phyloP scores from a whole-genome alignment of 371 early-diverging fungal species.

The Mortierella sp. region DNA sequence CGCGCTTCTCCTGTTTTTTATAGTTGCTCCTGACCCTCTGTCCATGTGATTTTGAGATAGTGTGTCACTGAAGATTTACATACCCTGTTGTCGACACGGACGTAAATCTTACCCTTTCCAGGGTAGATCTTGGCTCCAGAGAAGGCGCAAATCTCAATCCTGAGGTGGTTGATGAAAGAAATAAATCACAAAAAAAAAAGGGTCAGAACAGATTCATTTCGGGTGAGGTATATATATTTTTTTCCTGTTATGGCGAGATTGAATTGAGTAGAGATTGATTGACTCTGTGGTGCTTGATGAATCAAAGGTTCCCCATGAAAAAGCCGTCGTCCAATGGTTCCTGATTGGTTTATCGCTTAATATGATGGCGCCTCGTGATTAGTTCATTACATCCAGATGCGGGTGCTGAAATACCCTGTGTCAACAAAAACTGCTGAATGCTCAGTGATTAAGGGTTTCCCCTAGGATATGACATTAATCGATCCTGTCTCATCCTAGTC shows the following conservation, averaged over 20 bases:
- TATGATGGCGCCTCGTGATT: background rate
- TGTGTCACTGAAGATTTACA: conserved; percentile 13
- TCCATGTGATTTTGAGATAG: background rate
- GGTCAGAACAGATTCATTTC: background rate
- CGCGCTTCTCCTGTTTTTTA: no score
- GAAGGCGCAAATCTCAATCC: conserved; percentile 95
- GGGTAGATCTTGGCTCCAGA: conserved; percentile 99
- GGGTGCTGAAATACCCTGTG: background rate
- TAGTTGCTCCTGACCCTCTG: background rate
- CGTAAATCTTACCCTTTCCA: conserved; percentile 93
- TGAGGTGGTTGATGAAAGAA: conserved; percentile 40
- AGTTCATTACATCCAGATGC: background rate
- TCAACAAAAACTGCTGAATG: no score
- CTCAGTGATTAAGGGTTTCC: background rate
- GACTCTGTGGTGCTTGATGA: background rate
- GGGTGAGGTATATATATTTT: background rate
- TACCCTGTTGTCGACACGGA: conserved; percentile 92
- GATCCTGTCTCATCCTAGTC: no score
- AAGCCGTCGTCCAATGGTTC: background rate
- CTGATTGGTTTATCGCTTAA: background rate
- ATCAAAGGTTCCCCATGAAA: conserved; percentile 42
- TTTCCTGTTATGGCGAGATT: background rate
- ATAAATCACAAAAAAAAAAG: background rate
- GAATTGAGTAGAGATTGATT: background rate
- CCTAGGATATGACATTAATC: background rate